These are phyloP conservation scores for Acanthamoeba triangularis DNA, from an alignment of 208 protist genomes.

Conservation along the genomic window DNA sequence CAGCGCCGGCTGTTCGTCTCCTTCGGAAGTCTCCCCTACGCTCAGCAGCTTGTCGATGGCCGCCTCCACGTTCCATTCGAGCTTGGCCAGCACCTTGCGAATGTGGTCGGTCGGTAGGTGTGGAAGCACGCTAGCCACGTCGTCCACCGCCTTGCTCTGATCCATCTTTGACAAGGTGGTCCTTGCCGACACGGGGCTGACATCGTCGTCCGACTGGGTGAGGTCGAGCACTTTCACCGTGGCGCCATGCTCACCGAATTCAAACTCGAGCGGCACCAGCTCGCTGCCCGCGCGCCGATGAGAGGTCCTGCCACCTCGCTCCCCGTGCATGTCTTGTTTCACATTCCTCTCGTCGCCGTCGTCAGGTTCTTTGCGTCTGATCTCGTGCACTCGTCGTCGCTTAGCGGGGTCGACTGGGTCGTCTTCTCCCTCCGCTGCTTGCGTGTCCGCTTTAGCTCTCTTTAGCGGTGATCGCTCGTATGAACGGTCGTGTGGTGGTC, in stretches of 20 bases:
- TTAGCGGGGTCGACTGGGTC: no score
- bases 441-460: not conserved
- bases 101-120: not conserved
- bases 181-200: not conserved
- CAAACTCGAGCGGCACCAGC: constrained; percentile 4
- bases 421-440: no score
- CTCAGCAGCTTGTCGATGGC: not conserved
- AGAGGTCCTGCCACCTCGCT: not conserved
- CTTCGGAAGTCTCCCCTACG: not conserved
- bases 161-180: not conserved
- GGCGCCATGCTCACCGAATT: constrained; percentile 5
- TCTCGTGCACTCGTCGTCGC: no score
- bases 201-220: not conserved
- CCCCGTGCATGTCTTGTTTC: no score
- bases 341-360: no score
- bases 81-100: not conserved
- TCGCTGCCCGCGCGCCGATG: not conserved
- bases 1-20: not conserved
- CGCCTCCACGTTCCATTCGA: not conserved
- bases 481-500: no score
- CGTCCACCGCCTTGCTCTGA: not conserved
- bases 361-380: no score
- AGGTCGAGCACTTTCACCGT: constrained; percentile 12
- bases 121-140: not conserved
- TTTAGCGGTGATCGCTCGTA: not conserved